These are phyloP conservation scores for Boletus eberwhitei DNA, from an alignment of 768 basidiomycete genomes.

Conservation along the genomic window DNA sequence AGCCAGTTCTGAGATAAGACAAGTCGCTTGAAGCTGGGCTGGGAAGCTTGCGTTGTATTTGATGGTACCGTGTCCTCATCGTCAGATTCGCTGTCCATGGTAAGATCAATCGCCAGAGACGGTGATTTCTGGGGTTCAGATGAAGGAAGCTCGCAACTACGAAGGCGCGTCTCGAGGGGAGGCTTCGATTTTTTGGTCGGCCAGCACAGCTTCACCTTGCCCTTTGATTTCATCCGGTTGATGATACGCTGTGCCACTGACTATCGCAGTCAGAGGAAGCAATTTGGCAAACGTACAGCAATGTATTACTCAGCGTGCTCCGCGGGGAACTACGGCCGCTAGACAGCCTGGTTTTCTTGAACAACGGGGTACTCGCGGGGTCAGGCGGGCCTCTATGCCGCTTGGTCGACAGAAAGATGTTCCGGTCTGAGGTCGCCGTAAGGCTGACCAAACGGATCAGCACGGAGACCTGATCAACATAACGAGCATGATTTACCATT, in stretches of 20 bases:
- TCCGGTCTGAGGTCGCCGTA: background rate
- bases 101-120: conserved; percentile 22
- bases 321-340: conserved; percentile 14
- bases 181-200: conserved; percentile 14
- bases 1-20: background rate
- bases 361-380: conserved; percentile 1
- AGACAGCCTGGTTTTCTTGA: conserved; percentile 23
- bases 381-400: conserved; percentile 5
- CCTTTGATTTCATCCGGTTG: conserved; percentile 26
- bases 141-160: conserved; percentile 5
- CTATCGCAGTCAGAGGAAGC: conserved; percentile 2
- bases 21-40: background rate
- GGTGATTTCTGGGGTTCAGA: background rate
- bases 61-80: background rate
- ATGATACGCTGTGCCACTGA: conserved; percentile 29
- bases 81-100: conserved; percentile 8
- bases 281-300: background rate
- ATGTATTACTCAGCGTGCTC: conserved; percentile 20
- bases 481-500: conserved; percentile 16
- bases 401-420: conserved; percentile 11
- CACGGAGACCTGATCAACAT: background rate
- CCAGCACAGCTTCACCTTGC: conserved; percentile 21
- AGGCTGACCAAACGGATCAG: conserved; percentile 16
- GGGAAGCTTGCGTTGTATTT: background rate
- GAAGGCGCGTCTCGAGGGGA: conserved; percentile 18